phyloP scores from a whole-genome alignment of 1,139 yeast species.

The Eremothecium gossypii region DNA sequence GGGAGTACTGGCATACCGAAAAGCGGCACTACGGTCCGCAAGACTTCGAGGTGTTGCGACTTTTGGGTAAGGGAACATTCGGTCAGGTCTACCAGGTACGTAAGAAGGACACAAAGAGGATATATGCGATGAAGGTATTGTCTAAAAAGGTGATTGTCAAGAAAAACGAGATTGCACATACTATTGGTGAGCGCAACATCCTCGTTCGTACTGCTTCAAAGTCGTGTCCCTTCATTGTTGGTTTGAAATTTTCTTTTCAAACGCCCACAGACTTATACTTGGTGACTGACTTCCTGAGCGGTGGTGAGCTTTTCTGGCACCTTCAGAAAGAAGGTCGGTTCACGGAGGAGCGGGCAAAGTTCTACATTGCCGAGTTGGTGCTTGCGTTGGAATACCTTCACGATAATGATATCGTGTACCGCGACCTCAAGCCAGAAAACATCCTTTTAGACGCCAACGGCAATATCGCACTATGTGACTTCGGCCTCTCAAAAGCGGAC shows the following conservation, averaged over 20 bases:
- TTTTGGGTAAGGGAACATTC: conserved; percentile 93
- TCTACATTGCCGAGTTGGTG: conserved; percentile 90
- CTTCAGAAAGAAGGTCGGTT: conserved; percentile 93
- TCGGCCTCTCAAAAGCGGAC: conserved; percentile 92
- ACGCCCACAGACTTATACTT: conserved; percentile 85
- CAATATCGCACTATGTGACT: conserved; percentile 92
- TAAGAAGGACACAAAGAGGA: conserved; percentile 77
- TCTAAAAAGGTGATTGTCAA: conserved; percentile 91
- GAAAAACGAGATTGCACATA: conserved; percentile 94
- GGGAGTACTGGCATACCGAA: conserved; percentile 62
- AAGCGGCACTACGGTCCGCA: conserved; percentile 83
- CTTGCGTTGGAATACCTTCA: conserved; percentile 87
- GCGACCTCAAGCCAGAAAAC: conserved; percentile 93
- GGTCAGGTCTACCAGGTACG: conserved; percentile 96
- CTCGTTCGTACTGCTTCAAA: conserved; percentile 82
- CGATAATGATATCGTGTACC: conserved; percentile 84
- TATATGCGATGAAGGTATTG: conserved; percentile 94
- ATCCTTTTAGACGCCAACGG: conserved; percentile 92
- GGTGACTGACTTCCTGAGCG: conserved; percentile 96
- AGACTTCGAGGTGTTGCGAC: conserved; percentile 82
- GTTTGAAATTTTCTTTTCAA: conserved; percentile 89
- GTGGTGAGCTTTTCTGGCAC: conserved; percentile 97
- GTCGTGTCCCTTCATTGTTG: conserved; percentile 85
- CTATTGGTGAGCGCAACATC: conserved; percentile 93
- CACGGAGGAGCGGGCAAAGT: conserved; percentile 85